Evolutionary conservation across 345 rosid genomes (phyloP).

Genomic region (Acer yangbiense): DNA sequence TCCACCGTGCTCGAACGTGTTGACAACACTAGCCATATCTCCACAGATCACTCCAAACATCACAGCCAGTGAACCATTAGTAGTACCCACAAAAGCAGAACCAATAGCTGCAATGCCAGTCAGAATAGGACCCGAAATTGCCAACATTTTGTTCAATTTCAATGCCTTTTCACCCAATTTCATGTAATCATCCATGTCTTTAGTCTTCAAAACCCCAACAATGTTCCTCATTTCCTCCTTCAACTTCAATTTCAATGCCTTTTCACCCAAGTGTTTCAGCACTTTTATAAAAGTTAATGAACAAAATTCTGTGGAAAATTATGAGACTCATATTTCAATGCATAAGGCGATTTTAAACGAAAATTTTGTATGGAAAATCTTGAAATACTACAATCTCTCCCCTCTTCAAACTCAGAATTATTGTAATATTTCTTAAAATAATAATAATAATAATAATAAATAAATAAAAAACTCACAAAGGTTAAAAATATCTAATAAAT

Average conservation of each 20-base stretch:
- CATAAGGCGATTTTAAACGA: too few relatives aligned
- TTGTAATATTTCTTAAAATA: too few relatives aligned
- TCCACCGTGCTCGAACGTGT: constrained; percentile 46
- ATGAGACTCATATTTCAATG: too few relatives aligned
- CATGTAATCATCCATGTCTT: constrained; percentile 47
- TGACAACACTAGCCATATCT: constrained; percentile 41
- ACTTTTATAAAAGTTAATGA: too few relatives aligned
- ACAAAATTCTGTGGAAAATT: too few relatives aligned
- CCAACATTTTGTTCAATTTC: constrained; percentile 41
- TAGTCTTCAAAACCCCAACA: constrained; percentile 35
- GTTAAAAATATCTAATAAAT: too few relatives aligned
- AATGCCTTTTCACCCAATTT: constrained; percentile 39
- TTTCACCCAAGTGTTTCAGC: too few relatives aligned
- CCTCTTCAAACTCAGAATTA: too few relatives aligned
- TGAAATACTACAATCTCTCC: too few relatives aligned
- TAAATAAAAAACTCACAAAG: too few relatives aligned
- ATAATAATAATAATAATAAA: too few relatives aligned
- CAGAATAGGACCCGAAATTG: constrained; percentile 48
- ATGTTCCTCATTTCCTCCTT: constrained; percentile 47
- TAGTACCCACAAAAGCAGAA: constrained; percentile 35
- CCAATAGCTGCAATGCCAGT: constrained; percentile 46
- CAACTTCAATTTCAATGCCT: constrained; percentile 23
- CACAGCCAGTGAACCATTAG: constrained; percentile 26
- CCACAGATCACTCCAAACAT: constrained; percentile 40
- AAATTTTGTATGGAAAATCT: too few relatives aligned